Evolutionary conservation across 2,329 filamentous ascomycete species (phyloP).

Genomic region (Thelonectria blattea): DNA sequence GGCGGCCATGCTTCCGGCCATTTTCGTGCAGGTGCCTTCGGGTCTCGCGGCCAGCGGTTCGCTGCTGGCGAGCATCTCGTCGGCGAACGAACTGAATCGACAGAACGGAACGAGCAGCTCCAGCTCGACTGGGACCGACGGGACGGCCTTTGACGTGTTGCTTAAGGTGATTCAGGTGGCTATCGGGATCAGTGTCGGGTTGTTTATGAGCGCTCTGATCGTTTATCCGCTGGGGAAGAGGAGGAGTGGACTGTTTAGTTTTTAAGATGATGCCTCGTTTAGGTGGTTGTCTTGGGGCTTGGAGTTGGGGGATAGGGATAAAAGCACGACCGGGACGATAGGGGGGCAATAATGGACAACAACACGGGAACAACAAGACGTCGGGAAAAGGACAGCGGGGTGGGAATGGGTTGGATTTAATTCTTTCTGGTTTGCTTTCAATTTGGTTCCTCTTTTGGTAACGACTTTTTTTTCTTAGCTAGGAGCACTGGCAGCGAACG

Average conservation of each 20-base stretch:
- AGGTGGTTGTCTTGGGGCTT: not conserved
- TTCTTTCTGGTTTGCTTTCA: not conserved
- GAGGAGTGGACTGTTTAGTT: slow-evolving; percentile 62
- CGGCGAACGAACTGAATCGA: slow-evolving; percentile 60
- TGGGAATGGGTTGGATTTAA: not conserved
- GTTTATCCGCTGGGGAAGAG: slow-evolving; percentile 64
- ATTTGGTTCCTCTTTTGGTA: not conserved
- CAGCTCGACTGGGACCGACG: slow-evolving; percentile 44
- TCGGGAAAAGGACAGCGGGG: slow-evolving; percentile 5
- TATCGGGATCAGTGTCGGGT: slow-evolving; percentile 66
- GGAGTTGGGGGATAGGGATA: not conserved
- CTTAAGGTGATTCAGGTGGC: slow-evolving; percentile 66
- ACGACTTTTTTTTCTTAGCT: not conserved
- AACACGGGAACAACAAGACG: not conserved
- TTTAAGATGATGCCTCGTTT: slow-evolving; percentile 42
- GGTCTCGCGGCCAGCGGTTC: slow-evolving; percentile 67
- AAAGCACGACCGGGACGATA: not conserved
- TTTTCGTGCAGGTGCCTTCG: slow-evolving; percentile 74
- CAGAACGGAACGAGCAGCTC: slow-evolving; percentile 40
- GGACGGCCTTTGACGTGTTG: slow-evolving; percentile 59
- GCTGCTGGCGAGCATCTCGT: slow-evolving; percentile 62
- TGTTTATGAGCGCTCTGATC: slow-evolving; percentile 62
- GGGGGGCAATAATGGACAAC: not conserved
- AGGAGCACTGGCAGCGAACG: not conserved
- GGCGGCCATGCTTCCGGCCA: slow-evolving; percentile 83